Evolutionary conservation across 805 yeast species (phyloP).

Genomic region (Wickerhamiella occidentalis): DNA sequence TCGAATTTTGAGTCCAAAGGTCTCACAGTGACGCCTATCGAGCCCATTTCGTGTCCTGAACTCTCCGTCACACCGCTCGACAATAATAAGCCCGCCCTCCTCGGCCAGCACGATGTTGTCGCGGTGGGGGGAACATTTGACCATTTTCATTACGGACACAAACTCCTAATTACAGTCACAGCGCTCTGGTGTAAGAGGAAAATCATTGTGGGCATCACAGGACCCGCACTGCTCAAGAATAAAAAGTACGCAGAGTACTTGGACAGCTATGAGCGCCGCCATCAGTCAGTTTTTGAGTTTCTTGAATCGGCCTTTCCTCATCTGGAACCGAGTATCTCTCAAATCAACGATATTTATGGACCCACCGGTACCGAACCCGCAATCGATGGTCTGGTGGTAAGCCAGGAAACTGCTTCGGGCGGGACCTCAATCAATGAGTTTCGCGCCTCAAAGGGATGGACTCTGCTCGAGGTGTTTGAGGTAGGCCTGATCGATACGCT

Average conservation of each 20-base stretch:
- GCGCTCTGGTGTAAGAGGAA: slow-evolving; percentile 43
- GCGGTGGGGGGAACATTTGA: slow-evolving; percentile 96
- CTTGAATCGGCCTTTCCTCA: slow-evolving; percentile 37
- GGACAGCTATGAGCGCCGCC: slow-evolving; percentile 46
- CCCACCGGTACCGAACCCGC: slow-evolving; percentile 71
- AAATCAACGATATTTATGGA: slow-evolving; percentile 80
- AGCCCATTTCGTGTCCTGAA: background rate
- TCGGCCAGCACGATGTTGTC: slow-evolving; percentile 7
- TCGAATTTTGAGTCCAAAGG: background rate
- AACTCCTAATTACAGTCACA: slow-evolving; percentile 63
- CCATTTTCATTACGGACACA: slow-evolving; percentile 92
- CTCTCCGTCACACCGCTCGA: background rate
- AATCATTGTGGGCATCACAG: slow-evolving; percentile 77
- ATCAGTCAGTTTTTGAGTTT: slow-evolving; percentile 37
- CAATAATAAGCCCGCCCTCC: background rate
- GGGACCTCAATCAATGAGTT: slow-evolving; percentile 58
- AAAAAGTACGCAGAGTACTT: slow-evolving; percentile 60
- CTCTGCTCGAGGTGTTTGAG: slow-evolving; percentile 38
- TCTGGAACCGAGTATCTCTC: slow-evolving; percentile 39
- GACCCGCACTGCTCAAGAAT: slow-evolving; percentile 53
- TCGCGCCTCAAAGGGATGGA: slow-evolving; percentile 46
- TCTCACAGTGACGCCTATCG: background rate
- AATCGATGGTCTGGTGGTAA: slow-evolving; percentile 70
- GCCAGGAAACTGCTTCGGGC: slow-evolving; percentile 68
- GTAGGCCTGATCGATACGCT: slow-evolving; percentile 49